These are phyloP conservation scores for Backusella psychrophila DNA, from an alignment of 192 early-diverging fungal genomes.

Conservation along the genomic window DNA sequence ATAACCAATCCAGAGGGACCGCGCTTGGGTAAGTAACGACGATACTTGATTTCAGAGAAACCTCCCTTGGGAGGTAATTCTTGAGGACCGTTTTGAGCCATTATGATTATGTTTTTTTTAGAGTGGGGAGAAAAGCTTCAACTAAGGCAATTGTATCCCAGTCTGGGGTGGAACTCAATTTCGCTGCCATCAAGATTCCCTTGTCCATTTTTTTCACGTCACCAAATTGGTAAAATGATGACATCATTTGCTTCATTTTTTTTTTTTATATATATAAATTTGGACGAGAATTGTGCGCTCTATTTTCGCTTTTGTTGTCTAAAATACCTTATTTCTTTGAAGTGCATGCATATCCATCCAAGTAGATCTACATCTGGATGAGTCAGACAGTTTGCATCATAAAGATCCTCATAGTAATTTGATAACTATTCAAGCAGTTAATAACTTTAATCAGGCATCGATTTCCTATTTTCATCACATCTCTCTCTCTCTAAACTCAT, in stretches of 20 bases:
- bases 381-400: too few species aligned
- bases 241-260: neutral
- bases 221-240: neutral
- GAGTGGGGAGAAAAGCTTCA: slow-evolving; percentile 8
- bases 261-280: too few species aligned
- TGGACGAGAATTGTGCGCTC: too few species aligned
- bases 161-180: slow-evolving; percentile 7
- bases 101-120: slow-evolving; percentile 4
- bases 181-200: slow-evolving; percentile 2
- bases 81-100: slow-evolving; percentile 39
- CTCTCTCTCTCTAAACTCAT: too few species aligned
- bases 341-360: too few species aligned
- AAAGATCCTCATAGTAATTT: too few species aligned
- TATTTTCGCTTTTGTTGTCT: too few species aligned
- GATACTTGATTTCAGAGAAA: slow-evolving; percentile 86
- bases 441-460: too few species aligned
- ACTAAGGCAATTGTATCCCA: slow-evolving; percentile 1
- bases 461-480: too few species aligned
- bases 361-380: too few species aligned
- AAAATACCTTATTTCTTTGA: too few species aligned
- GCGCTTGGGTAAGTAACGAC: slow-evolving; percentile 82
- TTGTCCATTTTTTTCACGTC: slow-evolving; percentile 4
- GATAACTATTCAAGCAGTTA: too few species aligned
- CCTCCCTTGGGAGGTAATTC: slow-evolving; percentile 75
- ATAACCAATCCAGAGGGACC: slow-evolving; percentile 90